Evolutionary conservation across 2,329 filamentous ascomycete genomes (phyloP), one percentile per base, ranked within the genome.

Genomic region (Calonectria henricotiae): DNA sequence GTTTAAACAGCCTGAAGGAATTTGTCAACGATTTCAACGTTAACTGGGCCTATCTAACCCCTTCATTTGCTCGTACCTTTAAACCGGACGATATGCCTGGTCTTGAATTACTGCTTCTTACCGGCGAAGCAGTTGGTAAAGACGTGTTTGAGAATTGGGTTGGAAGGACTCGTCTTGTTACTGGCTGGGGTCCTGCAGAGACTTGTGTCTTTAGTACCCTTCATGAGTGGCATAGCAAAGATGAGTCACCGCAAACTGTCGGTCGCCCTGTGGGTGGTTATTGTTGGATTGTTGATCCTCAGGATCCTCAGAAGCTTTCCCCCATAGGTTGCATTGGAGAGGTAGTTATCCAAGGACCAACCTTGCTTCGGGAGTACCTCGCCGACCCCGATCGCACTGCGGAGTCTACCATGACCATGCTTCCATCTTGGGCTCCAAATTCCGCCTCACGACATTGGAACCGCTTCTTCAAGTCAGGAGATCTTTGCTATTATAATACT

Each of bases 391-490:
- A 51, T 4, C 74, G 71, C 35, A 81, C 78, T 11, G 73, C 23
- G 39, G 75, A 47, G 51, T 71, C 25, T 72, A 85, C 78, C 63
- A 79, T 73, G 25, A 71, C 68, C 1, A 81, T 71, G 80, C 83
- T 71, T 1, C 11, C 62, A 1, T 1, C 37, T 1, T 77, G 76
- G 75, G 60, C 74, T 0, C 51, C 69, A 1, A 67, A 43, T 1
- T 67, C 65, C 0, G 80, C 70, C 25, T 30, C 58, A 71, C 43
- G 61, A 47, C 12, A 43, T 9, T 41, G 68, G 67, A 15, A 58
- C 3, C 13, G 62, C 12, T 63, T 76, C 15, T 77, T 76, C 43
- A 74, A 75, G 44, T 77, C 77, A 1, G 77, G 77, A 2, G 78
- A 79, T 51, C 49, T 77, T 0, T 71, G 75, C 12, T 68, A 71